These are phyloP conservation scores for Tylopilus subfusipes DNA, from an alignment of 768 basidiomycete genomes.

Conservation along the genomic window DNA sequence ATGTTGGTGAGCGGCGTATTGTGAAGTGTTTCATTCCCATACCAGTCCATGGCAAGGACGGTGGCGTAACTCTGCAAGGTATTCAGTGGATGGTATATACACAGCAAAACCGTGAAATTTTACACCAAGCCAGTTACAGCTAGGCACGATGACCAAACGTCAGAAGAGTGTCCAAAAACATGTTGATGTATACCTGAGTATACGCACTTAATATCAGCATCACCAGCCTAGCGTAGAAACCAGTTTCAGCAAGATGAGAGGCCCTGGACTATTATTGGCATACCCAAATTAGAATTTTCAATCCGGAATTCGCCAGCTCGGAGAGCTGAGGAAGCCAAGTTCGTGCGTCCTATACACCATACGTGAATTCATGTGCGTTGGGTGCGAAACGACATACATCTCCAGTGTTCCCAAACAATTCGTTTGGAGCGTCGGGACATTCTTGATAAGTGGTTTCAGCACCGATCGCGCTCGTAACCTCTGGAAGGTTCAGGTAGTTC, in stretches of 20 bases:
- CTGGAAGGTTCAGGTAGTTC: constrained; percentile 37
- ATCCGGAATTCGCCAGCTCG: constrained; percentile 32
- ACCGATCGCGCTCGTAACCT: constrained; percentile 47
- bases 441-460: constrained; percentile 47
- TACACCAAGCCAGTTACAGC: constrained; percentile 30
- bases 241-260: not conserved
- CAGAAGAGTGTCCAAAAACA: not conserved
- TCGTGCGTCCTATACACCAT: constrained; percentile 29
- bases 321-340: constrained; percentile 38
- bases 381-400: constrained; percentile 40
- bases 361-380: not conserved
- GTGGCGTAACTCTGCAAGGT: constrained; percentile 31
- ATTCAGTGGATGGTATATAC: not conserved
- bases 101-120: not conserved
- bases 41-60: constrained; percentile 46
- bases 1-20: constrained; percentile 48
- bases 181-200: not conserved
- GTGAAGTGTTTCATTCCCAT: constrained; percentile 39
- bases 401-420: constrained; percentile 47
- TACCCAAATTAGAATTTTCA: constrained; percentile 43
- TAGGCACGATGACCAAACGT: not conserved
- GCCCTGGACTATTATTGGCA: not conserved
- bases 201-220: constrained; percentile 27
- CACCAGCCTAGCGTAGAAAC: constrained; percentile 21
- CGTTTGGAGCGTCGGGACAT: constrained; percentile 44